A percentile compares a stretch with the other conserved stretches of the same genome.
phyloP scores from a whole-genome alignment of 2,329 filamentous ascomycete species.

The Emericellopsis cladophorae region DNA sequence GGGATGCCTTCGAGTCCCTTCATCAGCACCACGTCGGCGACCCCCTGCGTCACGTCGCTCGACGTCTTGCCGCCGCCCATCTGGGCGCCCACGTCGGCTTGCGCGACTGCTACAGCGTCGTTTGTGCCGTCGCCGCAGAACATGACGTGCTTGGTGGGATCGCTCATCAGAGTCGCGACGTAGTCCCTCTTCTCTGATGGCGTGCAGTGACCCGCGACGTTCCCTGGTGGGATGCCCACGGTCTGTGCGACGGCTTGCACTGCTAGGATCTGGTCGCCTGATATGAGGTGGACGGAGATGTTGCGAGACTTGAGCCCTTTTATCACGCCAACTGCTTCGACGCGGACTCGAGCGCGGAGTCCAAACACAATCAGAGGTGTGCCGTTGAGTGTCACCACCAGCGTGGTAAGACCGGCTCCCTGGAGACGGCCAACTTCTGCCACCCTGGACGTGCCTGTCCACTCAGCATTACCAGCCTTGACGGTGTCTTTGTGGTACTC shows the following conservation, averaged over 20 bases:
- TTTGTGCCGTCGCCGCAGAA: constrained; percentile 74
- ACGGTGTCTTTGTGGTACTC: constrained; percentile 13
- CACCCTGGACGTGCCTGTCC: constrained; percentile 18
- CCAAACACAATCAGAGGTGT: constrained; percentile 32
- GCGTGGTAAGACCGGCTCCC: constrained; percentile 10
- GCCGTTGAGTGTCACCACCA: constrained; percentile 12
- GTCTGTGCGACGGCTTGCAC: constrained; percentile 32
- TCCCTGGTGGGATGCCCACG: constrained; percentile 10
- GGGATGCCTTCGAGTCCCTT: constrained; percentile 42
- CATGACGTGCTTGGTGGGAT: constrained; percentile 31
- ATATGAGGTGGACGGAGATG: constrained; percentile 41
- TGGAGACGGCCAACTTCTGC: constrained; percentile 9
- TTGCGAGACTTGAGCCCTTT: constrained; percentile 26
- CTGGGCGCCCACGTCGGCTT: constrained; percentile 59
- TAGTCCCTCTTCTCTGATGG: constrained; percentile 40
- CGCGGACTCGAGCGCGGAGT: constrained; percentile 22
- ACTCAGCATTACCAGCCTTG: constrained; percentile 31
- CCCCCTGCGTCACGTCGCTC: constrained; percentile 52
- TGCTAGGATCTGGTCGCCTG: constrained; percentile 38
- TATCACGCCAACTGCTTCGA: constrained; percentile 30
- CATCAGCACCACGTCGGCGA: constrained; percentile 59
- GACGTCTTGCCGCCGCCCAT: constrained; percentile 29
- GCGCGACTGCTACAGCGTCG: constrained; percentile 59
- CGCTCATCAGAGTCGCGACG: constrained; percentile 20
- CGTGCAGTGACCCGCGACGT: constrained; percentile 26